These are phyloP conservation scores for Volvox reticuliferus DNA, from an alignment of 139 green algal genomes.

Conservation along the genomic window DNA sequence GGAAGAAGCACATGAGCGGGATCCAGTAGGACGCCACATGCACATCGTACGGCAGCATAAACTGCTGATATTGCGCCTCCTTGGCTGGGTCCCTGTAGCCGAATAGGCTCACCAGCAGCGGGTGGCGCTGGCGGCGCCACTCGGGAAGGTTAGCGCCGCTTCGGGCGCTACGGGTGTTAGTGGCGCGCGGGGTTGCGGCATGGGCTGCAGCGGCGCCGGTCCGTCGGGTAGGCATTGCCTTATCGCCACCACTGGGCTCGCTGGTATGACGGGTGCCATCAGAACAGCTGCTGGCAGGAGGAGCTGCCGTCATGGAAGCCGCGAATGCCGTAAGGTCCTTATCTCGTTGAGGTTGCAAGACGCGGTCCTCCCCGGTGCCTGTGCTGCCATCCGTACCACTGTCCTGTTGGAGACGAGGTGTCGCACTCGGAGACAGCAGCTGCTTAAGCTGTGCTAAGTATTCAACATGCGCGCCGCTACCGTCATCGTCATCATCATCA, in stretches of 20 bases:
- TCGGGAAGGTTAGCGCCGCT: too few relatives aligned
- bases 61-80: background rate
- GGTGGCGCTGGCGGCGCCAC: background rate
- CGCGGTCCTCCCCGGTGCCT: background rate
- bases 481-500: background rate
- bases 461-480: background rate
- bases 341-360: background rate
- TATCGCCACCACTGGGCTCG: background rate
- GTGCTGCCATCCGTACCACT: background rate
- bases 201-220: too few relatives aligned
- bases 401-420: too few relatives aligned
- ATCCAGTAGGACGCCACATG: constrained; percentile 16
- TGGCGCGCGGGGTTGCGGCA: too few relatives aligned
- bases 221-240: too few relatives aligned
- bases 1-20: background rate
- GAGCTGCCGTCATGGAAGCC: background rate
- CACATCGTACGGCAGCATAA: background rate
- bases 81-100: background rate
- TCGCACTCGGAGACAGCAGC: background rate
- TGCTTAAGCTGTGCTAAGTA: background rate
- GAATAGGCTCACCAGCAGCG: background rate
- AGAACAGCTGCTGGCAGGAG: background rate
- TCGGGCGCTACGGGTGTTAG: background rate
- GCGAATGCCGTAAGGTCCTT: background rate
- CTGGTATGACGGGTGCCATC: background rate